Base-by-base conservation (phyloP, 2,329 filamentous ascomycete genomes). In the Colletotrichum sojae region DNA sequence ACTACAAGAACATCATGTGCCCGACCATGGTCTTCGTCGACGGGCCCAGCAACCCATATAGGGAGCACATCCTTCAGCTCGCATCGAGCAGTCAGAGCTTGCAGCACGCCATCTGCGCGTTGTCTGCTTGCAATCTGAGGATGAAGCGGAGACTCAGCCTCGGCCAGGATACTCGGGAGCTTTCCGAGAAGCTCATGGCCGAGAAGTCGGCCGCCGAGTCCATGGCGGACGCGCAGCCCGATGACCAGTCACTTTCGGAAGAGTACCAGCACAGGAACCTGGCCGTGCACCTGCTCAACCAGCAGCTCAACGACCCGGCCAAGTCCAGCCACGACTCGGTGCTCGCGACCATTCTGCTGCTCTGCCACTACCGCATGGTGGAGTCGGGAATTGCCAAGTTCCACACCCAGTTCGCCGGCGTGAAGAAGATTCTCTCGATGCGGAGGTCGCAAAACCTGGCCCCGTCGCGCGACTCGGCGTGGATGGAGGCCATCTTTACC, bases 311-410 rank as follows among this genome's bases (percentile, higher is more conserved):
- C 63, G 91, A 97, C 78, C 88, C 91, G 0, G 83, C 85, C 22
- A 90, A 90, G 74, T 92, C 94, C 5, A 90, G 91, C 62, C 91
- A 96, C 73, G 95, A 98, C 78, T 95, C 94, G 0, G 93, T 96
- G 5, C 85, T 98, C 36, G 95, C 94, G 3, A 97, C 94, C 4
- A 89, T 98, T 43, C 87, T 98, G 46, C 88, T 98, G 9, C 86
- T 98, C 4, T 97, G 94, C 77, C 90, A 98, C 70, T 97, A 97
- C 78, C 93, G 97, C 73, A 94, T 97, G 82, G 96, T 94, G 71
- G 95, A 98, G 79, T 96, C 93, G 1, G 95, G 95, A 3, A 91
- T 98, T 73, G 94, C 94, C 20, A 95, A 95, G 75, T 98, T 98
- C 81, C 93, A 94, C 73, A 96, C 93, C 0, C 95, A 98, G 77